Conservation (phyloP, 805 yeast species). For the Candida germanica region DNA sequence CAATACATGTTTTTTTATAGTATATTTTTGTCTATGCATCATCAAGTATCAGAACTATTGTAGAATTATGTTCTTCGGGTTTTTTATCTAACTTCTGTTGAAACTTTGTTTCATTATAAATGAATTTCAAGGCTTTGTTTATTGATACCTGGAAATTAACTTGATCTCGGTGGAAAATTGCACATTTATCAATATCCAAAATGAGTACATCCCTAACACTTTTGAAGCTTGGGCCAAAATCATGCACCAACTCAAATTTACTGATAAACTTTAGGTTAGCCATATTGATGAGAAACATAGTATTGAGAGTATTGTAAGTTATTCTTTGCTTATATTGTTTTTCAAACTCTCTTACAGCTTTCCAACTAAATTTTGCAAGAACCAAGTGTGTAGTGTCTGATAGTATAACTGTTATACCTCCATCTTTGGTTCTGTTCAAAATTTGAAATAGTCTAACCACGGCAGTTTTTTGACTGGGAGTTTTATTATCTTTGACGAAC, state of each 20-base stretch:
- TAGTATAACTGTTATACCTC: constrained; percentile 28
- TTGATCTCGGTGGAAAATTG: constrained; percentile 32
- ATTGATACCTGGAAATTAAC: constrained; percentile 15
- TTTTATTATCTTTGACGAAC: constrained; percentile 12
- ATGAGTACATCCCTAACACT: constrained; percentile 12
- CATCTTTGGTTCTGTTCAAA: constrained; percentile 18
- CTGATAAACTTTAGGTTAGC: constrained; percentile 26
- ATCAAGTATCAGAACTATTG: no score
- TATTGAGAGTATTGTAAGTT: constrained; percentile 28
- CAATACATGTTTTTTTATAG: background rate
- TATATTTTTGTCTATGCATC: no score
- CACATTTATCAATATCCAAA: constrained; percentile 28
- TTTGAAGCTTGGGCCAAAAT: constrained; percentile 11
- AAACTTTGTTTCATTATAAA: constrained; percentile 22
- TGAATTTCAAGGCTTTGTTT: constrained; percentile 20
- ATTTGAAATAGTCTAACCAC: constrained; percentile 27
- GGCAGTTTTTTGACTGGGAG: constrained; percentile 17
- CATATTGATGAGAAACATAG: constrained; percentile 23
- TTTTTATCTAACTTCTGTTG: background rate
- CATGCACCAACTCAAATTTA: constrained; percentile 9
- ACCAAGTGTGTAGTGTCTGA: constrained; percentile 31
- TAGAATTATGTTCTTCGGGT: no score
- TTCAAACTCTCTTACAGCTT: constrained; percentile 30
- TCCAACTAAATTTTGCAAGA: constrained; percentile 26
- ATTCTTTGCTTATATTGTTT: constrained; percentile 27